Evolutionary conservation across 2,329 filamentous ascomycete species (phyloP).

Genomic region (Fusarium tuaranense): DNA sequence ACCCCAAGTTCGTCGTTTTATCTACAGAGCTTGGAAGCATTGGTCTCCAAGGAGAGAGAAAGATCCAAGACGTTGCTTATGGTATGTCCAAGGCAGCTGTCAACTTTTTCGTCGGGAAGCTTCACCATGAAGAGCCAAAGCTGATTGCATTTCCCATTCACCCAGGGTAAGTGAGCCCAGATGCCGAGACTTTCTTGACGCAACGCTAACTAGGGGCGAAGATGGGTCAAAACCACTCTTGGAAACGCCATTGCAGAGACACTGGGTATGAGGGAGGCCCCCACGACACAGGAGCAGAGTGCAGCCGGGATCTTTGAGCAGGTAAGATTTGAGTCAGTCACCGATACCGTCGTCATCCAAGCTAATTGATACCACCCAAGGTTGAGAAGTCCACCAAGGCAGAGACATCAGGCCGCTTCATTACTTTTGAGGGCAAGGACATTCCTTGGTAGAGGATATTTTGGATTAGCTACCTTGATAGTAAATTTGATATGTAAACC

Average conservation of each 20-base stretch:
- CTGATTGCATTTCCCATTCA: background rate
- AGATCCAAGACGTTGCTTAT: background rate
- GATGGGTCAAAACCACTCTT: background rate
- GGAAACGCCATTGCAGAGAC: background rate
- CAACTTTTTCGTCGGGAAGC: background rate
- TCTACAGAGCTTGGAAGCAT: background rate
- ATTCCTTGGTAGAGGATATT: background rate
- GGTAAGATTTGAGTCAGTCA: background rate
- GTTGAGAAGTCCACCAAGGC: background rate
- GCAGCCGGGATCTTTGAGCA: background rate
- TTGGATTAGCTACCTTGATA: background rate
- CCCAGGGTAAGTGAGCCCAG: background rate
- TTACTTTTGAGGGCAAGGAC: background rate
- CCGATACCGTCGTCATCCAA: rapidly evolving
- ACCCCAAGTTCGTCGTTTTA: background rate
- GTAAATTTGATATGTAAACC: background rate
- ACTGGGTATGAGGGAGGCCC: background rate
- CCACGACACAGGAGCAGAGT: background rate
- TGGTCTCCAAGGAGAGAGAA: background rate
- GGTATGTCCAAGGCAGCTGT: background rate
- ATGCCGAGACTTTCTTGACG: no score
- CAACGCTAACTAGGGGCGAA: background rate
- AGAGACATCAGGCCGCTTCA: background rate
- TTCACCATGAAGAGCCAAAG: background rate
- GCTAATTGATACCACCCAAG: background rate